Percentiles rank a stretch among this genome's conserved stretches.
These are phyloP conservation scores for Phenoliferia sp. DNA, from an alignment of 1,284 basidiomycete species.

Conservation along the genomic window DNA sequence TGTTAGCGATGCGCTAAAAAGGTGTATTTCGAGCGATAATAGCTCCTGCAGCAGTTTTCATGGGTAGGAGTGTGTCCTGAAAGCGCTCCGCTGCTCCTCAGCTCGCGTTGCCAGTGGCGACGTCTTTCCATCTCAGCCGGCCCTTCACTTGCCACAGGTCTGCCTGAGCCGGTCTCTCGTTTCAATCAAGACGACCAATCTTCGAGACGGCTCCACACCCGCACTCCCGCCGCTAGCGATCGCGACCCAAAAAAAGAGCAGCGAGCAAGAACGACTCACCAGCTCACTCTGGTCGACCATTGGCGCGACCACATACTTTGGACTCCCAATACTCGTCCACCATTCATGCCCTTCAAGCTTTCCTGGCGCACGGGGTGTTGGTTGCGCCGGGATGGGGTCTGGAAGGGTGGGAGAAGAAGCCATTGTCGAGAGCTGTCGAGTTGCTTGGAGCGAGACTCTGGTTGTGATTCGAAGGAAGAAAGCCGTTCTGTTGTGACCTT, in stretches of 20 bases:
- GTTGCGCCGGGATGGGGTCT: neutral
- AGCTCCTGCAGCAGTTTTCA: neutral
- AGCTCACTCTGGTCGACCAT: slow-evolving; percentile 98
- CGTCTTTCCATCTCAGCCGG: neutral
- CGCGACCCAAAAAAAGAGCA: neutral
- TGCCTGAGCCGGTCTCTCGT: too few species aligned
- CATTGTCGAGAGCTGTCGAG: too few species aligned
- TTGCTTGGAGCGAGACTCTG: too few species aligned
- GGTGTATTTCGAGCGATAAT: too few species aligned
- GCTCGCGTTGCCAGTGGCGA: neutral
- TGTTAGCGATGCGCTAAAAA: neutral
- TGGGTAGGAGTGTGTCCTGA: neutral
- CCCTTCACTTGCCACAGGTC: too few species aligned
- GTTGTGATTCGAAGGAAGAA: too few species aligned
- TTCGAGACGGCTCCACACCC: too few species aligned
- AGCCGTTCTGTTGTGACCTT: too few species aligned
- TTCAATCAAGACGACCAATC: too few species aligned
- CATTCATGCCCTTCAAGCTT: slow-evolving; percentile 63
- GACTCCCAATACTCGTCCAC: slow-evolving; percentile 73
- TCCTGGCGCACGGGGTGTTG: neutral
- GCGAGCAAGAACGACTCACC: slow-evolving; percentile 50
- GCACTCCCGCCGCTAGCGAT: too few species aligned
- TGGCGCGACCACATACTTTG: slow-evolving; percentile 84
- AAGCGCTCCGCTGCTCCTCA: neutral
- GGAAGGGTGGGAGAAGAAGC: neutral